Evolutionary conservation across 75 land plant species (phyloP).

Genomic region (Larix kaempferi): DNA sequence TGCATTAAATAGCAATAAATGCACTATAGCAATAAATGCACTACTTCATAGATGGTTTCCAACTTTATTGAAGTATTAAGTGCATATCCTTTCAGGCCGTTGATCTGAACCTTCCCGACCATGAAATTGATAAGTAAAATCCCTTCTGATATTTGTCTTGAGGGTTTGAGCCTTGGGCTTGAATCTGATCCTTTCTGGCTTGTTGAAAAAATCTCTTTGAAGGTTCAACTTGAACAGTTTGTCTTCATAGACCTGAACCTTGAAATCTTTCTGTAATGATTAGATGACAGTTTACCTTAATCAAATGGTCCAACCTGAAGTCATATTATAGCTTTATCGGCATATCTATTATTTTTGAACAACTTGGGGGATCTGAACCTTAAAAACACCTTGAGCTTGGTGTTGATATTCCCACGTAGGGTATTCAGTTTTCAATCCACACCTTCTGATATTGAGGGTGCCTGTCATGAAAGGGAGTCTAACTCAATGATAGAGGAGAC

Average conservation of each 20-base stretch:
- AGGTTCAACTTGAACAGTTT: not conserved
- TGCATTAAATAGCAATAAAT: no score
- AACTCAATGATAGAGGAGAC: not conserved
- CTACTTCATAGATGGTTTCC: slow-evolving; percentile 10
- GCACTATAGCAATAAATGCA: no score
- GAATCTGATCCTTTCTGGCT: not conserved
- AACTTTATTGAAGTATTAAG: not conserved
- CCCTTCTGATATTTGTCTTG: no score
- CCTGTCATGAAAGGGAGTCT: no score
- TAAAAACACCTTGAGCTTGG: not conserved
- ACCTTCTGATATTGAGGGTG: no score
- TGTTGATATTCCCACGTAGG: no score
- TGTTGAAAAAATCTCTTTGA: not conserved
- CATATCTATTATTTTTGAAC: not conserved
- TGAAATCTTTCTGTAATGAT: no score
- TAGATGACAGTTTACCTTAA: not conserved
- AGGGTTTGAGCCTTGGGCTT: not conserved
- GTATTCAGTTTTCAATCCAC: no score
- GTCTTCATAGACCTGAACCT: no score
- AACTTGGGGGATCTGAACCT: no score
- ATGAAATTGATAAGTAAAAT: not conserved
- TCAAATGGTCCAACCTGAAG: not conserved
- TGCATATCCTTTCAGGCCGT: not conserved
- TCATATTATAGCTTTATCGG: not conserved
- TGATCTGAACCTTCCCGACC: not conserved